Conservation (phyloP, 177 flowering plant genomes). For the Vitis hybrid region DNA sequence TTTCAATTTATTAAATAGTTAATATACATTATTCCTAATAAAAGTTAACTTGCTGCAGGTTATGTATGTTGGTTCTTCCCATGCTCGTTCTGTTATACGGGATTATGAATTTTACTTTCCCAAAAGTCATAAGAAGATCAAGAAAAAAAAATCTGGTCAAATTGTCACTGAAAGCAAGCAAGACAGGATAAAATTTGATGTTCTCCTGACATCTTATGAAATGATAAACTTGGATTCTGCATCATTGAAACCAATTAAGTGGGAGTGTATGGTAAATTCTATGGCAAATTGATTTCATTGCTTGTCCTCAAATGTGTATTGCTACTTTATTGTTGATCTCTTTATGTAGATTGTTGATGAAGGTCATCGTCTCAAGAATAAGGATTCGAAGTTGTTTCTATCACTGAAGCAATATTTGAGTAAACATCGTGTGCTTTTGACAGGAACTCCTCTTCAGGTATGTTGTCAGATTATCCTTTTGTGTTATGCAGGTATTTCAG, state of each 20-base stretch:
- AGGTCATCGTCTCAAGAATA: constrained; percentile 98
- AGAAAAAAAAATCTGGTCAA: constrained; percentile 77
- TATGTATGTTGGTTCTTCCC: constrained; percentile 87
- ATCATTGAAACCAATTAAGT: constrained; percentile 79
- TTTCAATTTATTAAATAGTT: not conserved
- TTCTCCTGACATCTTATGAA: constrained; percentile 95
- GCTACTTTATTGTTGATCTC: constrained; percentile 14
- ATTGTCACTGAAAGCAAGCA: constrained; percentile 67
- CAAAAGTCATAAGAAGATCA: constrained; percentile 58
- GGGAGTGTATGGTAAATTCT: constrained; percentile 89
- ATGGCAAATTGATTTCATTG: constrained; percentile 6
- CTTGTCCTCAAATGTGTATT: not conserved
- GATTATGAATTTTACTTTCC: constrained; percentile 83
- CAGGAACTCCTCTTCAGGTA: constrained; percentile 99
- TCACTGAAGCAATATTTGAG: constrained; percentile 72
- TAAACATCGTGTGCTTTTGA: constrained; percentile 84
- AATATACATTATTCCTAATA: not conserved
- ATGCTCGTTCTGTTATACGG: constrained; percentile 78
- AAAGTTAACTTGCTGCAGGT: constrained; percentile 53
- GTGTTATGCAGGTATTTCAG: not conserved
- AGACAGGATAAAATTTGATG: constrained; percentile 92
- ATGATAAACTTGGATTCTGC: constrained; percentile 82
- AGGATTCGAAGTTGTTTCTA: constrained; percentile 89
- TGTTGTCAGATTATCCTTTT: constrained; percentile 12
- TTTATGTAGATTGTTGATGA: constrained; percentile 88